A percentile compares a stretch with the other conserved stretches of the same genome.
phyloP scores from a whole-genome alignment of 2,329 filamentous ascomycete genomes.

The Claviceps maximensis region DNA sequence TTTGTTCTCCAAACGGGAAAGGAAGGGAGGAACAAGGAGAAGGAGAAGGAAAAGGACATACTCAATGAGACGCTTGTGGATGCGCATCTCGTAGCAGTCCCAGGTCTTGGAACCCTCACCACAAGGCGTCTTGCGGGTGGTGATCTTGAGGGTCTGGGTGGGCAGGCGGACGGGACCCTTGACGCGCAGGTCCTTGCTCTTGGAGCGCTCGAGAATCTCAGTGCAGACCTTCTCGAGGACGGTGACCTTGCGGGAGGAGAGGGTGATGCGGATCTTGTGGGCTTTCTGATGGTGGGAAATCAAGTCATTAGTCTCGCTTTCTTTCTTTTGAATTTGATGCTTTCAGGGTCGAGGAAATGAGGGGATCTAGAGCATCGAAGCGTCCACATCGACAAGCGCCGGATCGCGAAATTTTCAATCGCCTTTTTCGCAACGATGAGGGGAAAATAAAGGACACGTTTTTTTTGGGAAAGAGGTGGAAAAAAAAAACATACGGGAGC shows the following conservation, averaged over 20 bases:
- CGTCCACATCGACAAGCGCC: too few relatives aligned
- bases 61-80: constrained; percentile 97
- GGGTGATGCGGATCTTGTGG: constrained; percentile 97
- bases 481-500: constrained; percentile 50
- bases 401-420: too few relatives aligned
- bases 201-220: constrained; percentile 97
- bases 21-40: too few relatives aligned
- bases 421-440: too few relatives aligned
- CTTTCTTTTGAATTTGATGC: too few relatives aligned
- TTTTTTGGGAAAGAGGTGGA: too few relatives aligned
- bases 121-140: constrained; percentile 97
- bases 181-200: constrained; percentile 95
- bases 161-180: constrained; percentile 97
- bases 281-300: constrained; percentile 47
- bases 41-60: constrained; percentile 32
- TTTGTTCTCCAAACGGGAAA: not conserved
- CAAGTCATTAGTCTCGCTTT: too few relatives aligned
- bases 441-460: too few relatives aligned
- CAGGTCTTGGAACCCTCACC: constrained; percentile 99
- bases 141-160: constrained; percentile 93
- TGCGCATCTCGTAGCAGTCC: constrained; percentile 98
- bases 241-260: constrained; percentile 87
- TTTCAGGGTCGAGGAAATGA: too few relatives aligned
- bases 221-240: constrained; percentile 96
- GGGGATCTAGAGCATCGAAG: too few relatives aligned